These are phyloP conservation scores for Colletotrichum sp. DNA, from an alignment of 2,329 filamentous ascomycete species.

Conservation along the genomic window DNA sequence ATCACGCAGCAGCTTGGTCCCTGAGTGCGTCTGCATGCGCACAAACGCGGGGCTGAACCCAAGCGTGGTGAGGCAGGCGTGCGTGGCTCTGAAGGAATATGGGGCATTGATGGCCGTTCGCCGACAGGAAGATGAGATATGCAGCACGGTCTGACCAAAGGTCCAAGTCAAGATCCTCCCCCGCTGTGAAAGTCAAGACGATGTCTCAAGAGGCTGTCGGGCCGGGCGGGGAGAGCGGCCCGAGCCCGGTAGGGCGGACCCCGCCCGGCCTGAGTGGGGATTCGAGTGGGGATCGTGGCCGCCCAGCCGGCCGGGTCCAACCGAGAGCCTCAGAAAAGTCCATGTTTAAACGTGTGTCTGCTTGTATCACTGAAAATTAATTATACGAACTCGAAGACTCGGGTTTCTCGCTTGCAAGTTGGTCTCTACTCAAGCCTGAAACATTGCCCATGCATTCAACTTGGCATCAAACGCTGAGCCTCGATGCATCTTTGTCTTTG, in stretches of 20 bases:
- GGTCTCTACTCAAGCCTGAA: neutral
- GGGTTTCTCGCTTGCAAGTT: neutral
- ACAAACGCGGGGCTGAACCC: neutral
- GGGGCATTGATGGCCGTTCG: neutral
- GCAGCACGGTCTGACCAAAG: neutral
- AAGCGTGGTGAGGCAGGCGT: neutral
- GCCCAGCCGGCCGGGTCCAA: slow-evolving; percentile 6
- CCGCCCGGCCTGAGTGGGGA: slow-evolving; percentile 8
- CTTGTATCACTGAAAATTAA: neutral
- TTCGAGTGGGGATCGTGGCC: neutral
- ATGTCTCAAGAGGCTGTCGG: slow-evolving; percentile 19
- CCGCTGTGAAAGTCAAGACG: neutral
- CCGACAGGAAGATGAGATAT: neutral
- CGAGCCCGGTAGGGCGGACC: slow-evolving; percentile 15
- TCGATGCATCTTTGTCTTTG: neutral
- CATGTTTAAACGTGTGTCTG: neutral
- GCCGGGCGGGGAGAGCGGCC: slow-evolving; percentile 18
- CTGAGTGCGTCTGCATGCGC: neutral
- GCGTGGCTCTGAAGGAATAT: neutral
- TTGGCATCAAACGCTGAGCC: neutral
- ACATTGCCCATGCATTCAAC: neutral
- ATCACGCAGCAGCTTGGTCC: neutral
- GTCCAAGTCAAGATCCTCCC: neutral
- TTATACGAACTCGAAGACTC: neutral
- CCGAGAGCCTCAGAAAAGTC: neutral